Conservation (phyloP, 192 early-diverging fungal genomes). For the Coemansia sp. region DNA sequence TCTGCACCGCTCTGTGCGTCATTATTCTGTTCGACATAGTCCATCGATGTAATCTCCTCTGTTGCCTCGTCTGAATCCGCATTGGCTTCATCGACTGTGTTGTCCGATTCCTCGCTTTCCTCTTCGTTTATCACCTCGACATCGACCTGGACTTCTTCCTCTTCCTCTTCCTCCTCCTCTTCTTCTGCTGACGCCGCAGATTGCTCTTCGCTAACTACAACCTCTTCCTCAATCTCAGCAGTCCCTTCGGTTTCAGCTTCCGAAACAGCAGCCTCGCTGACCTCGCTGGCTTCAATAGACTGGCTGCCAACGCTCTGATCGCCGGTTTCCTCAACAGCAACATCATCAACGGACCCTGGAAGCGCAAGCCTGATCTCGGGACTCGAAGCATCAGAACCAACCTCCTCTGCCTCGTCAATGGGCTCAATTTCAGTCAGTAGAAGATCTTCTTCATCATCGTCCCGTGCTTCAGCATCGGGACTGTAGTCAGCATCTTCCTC, state of each 20-base stretch:
- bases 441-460: constrained; percentile 45
- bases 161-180: neutral
- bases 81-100: neutral
- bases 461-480: constrained; percentile 20
- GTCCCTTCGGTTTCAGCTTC: constrained; percentile 3
- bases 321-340: neutral
- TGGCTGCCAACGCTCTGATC: constrained; percentile 5
- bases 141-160: neutral
- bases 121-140: constrained; percentile 11
- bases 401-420: constrained; percentile 44
- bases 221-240: constrained; percentile 9
- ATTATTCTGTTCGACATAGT: neutral
- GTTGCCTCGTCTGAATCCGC: constrained; percentile 35
- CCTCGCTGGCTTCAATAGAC: constrained; percentile 4
- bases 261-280: constrained; percentile 1
- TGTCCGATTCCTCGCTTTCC: neutral
- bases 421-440: constrained; percentile 41
- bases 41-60: constrained; percentile 24
- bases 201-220: constrained; percentile 1
- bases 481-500: constrained; percentile 38
- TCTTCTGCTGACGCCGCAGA: constrained; percentile 7
- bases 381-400: constrained; percentile 12
- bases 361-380: neutral
- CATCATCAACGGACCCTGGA: constrained; percentile 11
- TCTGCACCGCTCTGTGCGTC: neutral